Base-by-base conservation (phyloP, 2,329 filamentous ascomycete species). In the Verticillium klebahnii region DNA sequence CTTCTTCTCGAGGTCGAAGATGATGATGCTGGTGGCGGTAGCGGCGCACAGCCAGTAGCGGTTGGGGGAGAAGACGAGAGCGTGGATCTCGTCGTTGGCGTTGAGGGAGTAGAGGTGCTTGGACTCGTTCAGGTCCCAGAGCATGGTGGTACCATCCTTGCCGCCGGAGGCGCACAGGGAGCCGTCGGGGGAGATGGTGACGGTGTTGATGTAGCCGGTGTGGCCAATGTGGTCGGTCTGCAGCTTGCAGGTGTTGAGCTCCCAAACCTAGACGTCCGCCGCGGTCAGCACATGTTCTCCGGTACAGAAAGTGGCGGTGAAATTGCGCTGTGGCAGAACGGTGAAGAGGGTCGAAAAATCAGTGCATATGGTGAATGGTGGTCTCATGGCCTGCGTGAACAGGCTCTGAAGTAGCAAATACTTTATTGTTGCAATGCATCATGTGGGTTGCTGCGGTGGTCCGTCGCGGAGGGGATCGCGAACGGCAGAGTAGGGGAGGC, bases 331-430 rank as follows among this genome's bases (percentile, higher is more conserved):
- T 31, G 34, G 56, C 54, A 29, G 17, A 63, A 15, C 17, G 60
- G 37, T 57, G 58, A 60, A 59, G 58, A 60, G 8, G 12, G 59
- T 40, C 50, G 58, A 62, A 72, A 73, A 77, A 87, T 96, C 92
- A 96, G 92, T 85, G 86, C 87, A 86, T 52, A 85, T 83, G 91
- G 93, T 94, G 90, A 90, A 87, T 86, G 82, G 84, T 96, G 88
- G 92, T 99, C 94, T 99, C 95, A 98, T 97, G 80, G 92, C 93
- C 87, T 79, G 79, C 80, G 25, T 25, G 82, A 78, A 77, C 76
- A 78, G 87, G 92, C 93, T 99, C 95, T 97, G 94, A 98, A 99
- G 95, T 98, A 98, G 95, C 95, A 98, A 98, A 98, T 98, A 98
- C 93, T 92, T 93, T 83, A 36, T 77, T 67, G 77, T 87, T 90